Conservation (phyloP, 768 basidiomycete species). For the Paxillus rubicundulus region DNA sequence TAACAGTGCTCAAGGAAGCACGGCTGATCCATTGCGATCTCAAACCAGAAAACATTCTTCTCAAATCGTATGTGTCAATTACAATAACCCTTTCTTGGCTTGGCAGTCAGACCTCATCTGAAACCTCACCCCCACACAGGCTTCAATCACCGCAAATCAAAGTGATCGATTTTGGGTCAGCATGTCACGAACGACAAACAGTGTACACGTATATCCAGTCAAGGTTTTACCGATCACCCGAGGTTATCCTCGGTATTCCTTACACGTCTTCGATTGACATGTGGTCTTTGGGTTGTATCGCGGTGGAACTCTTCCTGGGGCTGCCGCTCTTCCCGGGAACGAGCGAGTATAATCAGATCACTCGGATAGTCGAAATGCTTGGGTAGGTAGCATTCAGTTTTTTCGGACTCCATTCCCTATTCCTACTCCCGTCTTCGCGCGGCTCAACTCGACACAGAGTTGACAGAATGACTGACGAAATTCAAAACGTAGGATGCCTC, state of each 20-base stretch:
- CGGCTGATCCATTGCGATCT: constrained; percentile 97
- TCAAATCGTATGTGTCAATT: constrained; percentile 72
- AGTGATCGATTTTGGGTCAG: constrained; percentile 98
- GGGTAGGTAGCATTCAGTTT: constrained; percentile 58
- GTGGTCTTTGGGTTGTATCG: constrained; percentile 99
- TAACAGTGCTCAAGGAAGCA: constrained; percentile 92
- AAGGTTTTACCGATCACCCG: constrained; percentile 96
- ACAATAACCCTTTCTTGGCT: neutral
- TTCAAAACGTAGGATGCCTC: constrained; percentile 64
- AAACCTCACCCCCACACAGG: constrained; percentile 37
- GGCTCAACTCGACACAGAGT: neutral
- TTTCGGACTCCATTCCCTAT: neutral
- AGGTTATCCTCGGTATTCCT: constrained; percentile 91
- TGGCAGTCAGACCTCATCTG: neutral
- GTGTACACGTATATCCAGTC: constrained; percentile 99
- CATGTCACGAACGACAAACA: constrained; percentile 98
- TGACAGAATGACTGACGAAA: constrained; percentile 1
- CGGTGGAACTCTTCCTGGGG: constrained; percentile 96
- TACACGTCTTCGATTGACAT: constrained; percentile 97
- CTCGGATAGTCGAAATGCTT: constrained; percentile 96
- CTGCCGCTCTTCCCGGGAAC: constrained; percentile 97
- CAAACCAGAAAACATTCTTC: constrained; percentile 96
- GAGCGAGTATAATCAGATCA: constrained; percentile 98
- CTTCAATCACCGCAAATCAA: constrained; percentile 98
- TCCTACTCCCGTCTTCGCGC: neutral